These are phyloP conservation scores for Phytophthora rubi DNA, from an alignment of 352 stramenopile species.

Conservation along the genomic window DNA sequence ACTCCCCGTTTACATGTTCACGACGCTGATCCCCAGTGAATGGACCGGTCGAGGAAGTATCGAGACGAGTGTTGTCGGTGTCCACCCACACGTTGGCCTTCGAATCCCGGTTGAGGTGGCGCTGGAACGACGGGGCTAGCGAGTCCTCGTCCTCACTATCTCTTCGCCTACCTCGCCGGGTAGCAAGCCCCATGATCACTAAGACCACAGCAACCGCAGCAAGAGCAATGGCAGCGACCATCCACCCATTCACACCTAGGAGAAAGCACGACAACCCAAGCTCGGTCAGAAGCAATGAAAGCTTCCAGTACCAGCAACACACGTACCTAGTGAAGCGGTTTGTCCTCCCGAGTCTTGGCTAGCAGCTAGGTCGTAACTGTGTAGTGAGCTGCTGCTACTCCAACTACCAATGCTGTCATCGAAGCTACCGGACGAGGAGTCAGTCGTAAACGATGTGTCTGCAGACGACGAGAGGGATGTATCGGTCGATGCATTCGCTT, in stretches of 20 bases:
- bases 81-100: conserved; percentile 16
- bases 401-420: conserved; percentile 8
- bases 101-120: conserved; percentile 15
- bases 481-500: neutral
- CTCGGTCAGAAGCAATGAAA: neutral
- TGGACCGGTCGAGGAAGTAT: conserved; percentile 34
- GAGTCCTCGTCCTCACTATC: neutral
- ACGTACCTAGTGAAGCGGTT: conserved; percentile 9
- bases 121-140: conserved; percentile 7
- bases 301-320: neutral
- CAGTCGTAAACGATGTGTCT: conserved; percentile 3
- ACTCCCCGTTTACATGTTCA: neutral
- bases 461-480: conserved; percentile 21
- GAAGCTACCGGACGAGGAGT: conserved; percentile 14
- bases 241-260: conserved; percentile 12
- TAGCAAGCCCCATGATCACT: conserved; percentile 15
- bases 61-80: conserved; percentile 28
- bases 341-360: conserved; percentile 17
- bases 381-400: conserved; percentile 10
- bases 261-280: neutral
- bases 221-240: conserved; percentile 25
- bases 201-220: conserved; percentile 18
- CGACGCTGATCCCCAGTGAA: conserved; percentile 18
- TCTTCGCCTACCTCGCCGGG: conserved; percentile 13
- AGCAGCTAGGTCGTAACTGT: conserved; percentile 7